phyloP scores from a whole-genome alignment of 2,329 filamentous ascomycete species.

The Tolypocladium sp. region DNA sequence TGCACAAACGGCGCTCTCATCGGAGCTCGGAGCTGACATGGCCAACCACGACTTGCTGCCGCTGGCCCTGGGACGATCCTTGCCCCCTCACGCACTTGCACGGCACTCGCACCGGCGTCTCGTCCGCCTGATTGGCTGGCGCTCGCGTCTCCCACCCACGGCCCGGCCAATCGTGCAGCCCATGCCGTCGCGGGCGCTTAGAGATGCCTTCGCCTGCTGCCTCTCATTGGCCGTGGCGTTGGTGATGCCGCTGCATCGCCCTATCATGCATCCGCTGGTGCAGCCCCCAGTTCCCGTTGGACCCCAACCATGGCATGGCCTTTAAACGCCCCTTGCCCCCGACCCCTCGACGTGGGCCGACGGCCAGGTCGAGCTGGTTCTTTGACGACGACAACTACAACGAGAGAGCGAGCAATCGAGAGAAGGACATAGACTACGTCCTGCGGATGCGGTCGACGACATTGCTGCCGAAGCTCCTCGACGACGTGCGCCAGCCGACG shows the following conservation, averaged over 20 bases:
- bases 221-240: constrained; percentile 16
- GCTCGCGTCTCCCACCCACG: constrained; percentile 8
- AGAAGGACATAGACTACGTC: neutral
- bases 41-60: neutral
- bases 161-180: constrained; percentile 15
- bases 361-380: neutral
- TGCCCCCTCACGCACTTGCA: neutral
- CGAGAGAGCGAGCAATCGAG: neutral
- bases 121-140: constrained; percentile 13
- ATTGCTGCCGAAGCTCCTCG: neutral
- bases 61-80: neutral
- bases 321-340: constrained; percentile 14
- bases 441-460: neutral
- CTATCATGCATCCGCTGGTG: constrained; percentile 4
- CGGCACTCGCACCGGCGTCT: neutral
- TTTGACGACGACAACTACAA: neutral
- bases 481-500: neutral
- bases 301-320: constrained; percentile 8
- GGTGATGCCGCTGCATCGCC: constrained; percentile 3
- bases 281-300: neutral
- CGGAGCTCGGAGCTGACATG: neutral
- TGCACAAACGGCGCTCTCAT: neutral
- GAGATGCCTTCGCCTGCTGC: constrained; percentile 7
- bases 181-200: constrained; percentile 22
- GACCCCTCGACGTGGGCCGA: neutral